Evolutionary conservation across 139 green algal genomes (phyloP), one percentile per base, ranked within the genome.

Genomic region (Tetradesmus lagerheimii): DNA sequence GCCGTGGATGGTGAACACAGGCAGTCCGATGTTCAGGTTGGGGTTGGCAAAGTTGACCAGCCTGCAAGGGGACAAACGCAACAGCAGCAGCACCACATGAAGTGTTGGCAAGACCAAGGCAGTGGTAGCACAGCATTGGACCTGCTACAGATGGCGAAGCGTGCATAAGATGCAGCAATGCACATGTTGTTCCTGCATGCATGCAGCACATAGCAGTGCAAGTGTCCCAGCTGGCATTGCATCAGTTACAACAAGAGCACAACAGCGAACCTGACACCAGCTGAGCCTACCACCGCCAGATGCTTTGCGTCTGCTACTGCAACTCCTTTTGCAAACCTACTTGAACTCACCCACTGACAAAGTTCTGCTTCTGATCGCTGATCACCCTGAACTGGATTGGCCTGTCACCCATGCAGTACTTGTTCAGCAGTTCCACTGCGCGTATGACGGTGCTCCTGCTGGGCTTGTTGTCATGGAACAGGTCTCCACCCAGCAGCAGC

Each of bases 381-480:
- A 99, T 83, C 20, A 99, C 90, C 83, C 97, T 90, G 86, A 99
- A 97, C 16, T 53, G 25, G 4, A 98, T 91, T 0, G 93, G 93
- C 80, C 89, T 91, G 89, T 97, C 92, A 31, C 91, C 93, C 15
- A 99, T 91, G 92, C 95, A 98, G 95, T 99, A 96, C 87, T 94
- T 92, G 6, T 87, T 93, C 6, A 99, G 86, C 35, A 98, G 96
- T 18, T 96, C 87, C 27, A 99, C 97, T 14, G 96, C 92, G 8
- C 83, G 41, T 9, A 97, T 93, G 34, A 97, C 67, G 8, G 97
- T 97, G n/a, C 91, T 75, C 16, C 96, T 92, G 4, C 93, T 96
- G 31, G 98, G 98, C 92, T 98, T 99, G 95, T 99, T 99, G 84
- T 99, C 97, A 90, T 99, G 97, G 92, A 99, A 99, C 4, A 99